phyloP scores from a whole-genome alignment of 164 flowering plant species.

The Tetrastigma voinierianum region DNA sequence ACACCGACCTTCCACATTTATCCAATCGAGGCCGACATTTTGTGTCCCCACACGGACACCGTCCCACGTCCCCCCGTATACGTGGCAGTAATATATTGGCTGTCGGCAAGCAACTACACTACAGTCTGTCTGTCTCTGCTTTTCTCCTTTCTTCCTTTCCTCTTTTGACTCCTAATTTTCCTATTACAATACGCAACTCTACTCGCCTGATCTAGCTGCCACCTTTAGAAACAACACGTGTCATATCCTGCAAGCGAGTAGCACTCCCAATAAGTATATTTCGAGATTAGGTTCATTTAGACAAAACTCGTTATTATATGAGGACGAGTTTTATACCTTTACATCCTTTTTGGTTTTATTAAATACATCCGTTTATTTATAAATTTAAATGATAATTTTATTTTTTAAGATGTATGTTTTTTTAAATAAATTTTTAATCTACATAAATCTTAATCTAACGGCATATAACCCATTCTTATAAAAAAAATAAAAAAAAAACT shows the following conservation, averaged over 20 bases:
- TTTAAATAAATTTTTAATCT: too few relatives aligned
- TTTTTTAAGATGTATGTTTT: too few relatives aligned
- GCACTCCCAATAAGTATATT: too few relatives aligned
- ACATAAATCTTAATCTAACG: too few relatives aligned
- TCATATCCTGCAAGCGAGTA: neutral
- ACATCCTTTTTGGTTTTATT: neutral
- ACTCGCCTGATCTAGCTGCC: neutral
- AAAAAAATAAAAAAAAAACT: too few relatives aligned
- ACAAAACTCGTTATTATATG: too few relatives aligned
- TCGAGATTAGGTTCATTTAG: too few relatives aligned
- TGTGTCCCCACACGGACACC: constrained; percentile 10
- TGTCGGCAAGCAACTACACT: neutral
- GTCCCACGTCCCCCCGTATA: constrained; percentile 12
- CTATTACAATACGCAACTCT: neutral
- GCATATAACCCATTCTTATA: too few relatives aligned
- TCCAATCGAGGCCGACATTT: constrained; percentile 21
- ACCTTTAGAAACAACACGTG: neutral
- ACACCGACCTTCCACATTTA: constrained; percentile 18
- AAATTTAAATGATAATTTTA: too few relatives aligned
- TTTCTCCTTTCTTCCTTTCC: constrained; percentile 1
- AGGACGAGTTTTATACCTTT: too few relatives aligned
- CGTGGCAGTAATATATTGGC: constrained; percentile 16
- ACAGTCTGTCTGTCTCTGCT: constrained; percentile 13
- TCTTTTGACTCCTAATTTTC: neutral
- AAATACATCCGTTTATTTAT: constrained; percentile 16